Evolutionary conservation across 495 filamentous ascomycete genomes (phyloP), one percentile per base, ranked within the genome.

Genomic region (Aspergillus homomorphus): DNA sequence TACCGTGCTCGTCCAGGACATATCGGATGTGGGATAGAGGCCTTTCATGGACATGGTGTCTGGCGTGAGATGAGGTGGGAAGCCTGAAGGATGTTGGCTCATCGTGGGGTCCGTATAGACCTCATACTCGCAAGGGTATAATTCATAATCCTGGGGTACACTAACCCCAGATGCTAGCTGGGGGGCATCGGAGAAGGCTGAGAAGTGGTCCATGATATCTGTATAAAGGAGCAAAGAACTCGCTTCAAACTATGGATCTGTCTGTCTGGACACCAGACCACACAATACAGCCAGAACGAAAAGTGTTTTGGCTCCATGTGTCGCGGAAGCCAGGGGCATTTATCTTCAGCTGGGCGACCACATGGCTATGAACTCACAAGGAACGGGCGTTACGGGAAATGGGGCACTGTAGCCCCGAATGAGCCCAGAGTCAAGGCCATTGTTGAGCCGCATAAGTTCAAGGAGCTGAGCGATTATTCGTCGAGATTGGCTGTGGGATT

Each of bases 121-220:
- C n/a, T 46, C 42, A 24, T 26, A 38, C 18, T 55, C 20, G 23
- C 23, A n/a, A 19, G 53, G 53, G 19, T 46, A 55, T 12, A 55
- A 26, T 44, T 55, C 53, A 55, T 55, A 55, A 48, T 55, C 53
- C 22, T 61, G 59, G 23, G 33, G 20, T 9, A 53, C 28, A 10
- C 51, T 20, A 12, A 48, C 30, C 48, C 23, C 48, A 4, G 48
- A 51, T 14, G 59, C 19, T 3, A 55, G 45, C 42, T 65, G 58
- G 24, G 63, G 57, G 19, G 63, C 49, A 12, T 65, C 60, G 21
- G 56, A 45, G 30, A 62, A 69, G 8, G 49, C 51, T 0, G 57
- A 55, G 48, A 63, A 67, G 49, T 53, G 52, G 14, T 66, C 65
- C 71, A 73, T 73, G 5, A 41, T 65, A 53, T 38, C n/a, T n/a